phyloP scores from a whole-genome alignment of 805 yeast species.

The Nakazawaea wyomingensis region DNA sequence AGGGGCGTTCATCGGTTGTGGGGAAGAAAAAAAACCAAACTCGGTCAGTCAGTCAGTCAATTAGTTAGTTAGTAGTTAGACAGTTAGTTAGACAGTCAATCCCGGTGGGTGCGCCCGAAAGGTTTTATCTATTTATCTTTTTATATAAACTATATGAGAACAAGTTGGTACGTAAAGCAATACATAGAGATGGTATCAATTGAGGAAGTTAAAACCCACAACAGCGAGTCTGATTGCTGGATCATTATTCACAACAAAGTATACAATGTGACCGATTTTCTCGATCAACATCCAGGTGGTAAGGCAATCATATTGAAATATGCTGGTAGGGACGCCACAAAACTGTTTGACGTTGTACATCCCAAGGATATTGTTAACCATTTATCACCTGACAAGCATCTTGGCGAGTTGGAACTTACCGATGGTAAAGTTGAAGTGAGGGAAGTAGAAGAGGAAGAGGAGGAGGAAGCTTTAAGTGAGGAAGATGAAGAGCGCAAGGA shows the following conservation, averaged over 20 bases:
- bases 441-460: slow-evolving; percentile 28
- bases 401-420: slow-evolving; percentile 8
- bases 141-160: too few species aligned
- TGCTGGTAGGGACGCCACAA: slow-evolving; percentile 49
- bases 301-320: slow-evolving; percentile 32
- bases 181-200: slow-evolving; percentile 25
- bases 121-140: too few species aligned
- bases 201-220: slow-evolving; percentile 48
- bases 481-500: slow-evolving; percentile 35
- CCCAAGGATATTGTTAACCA: slow-evolving; percentile 14
- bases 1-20: too few species aligned
- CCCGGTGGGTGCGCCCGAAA: too few species aligned
- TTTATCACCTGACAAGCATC: slow-evolving; percentile 10
- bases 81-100: too few species aligned
- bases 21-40: too few species aligned
- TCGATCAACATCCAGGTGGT: slow-evolving; percentile 51
- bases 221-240: slow-evolving; percentile 68
- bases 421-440: background rate
- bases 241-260: slow-evolving; percentile 74
- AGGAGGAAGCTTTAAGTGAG: slow-evolving; percentile 20
- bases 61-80: too few species aligned
- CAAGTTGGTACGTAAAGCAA: too few species aligned
- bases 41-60: too few species aligned
- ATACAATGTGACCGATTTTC: slow-evolving; percentile 67
- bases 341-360: slow-evolving; percentile 16